Evolutionary conservation across 2,329 filamentous ascomycete species (phyloP).

Genomic region (Canariomyces notabilis): DNA sequence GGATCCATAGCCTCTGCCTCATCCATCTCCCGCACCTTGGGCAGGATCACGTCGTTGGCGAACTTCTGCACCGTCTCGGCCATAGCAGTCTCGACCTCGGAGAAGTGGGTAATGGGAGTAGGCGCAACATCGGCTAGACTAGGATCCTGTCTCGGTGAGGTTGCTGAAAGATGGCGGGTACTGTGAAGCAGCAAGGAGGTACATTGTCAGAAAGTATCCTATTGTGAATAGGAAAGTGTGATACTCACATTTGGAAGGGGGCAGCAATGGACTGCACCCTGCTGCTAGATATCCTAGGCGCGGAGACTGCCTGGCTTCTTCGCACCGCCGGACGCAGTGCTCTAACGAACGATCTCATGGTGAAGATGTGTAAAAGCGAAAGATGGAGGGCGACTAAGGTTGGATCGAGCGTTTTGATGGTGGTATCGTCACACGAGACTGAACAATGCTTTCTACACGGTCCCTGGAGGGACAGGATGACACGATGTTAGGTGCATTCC

Average conservation of each 20-base stretch:
- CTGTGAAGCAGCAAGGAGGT: slow-evolving; percentile 22
- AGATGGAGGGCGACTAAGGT: neutral
- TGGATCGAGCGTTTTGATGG: slow-evolving; percentile 1
- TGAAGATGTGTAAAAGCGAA: slow-evolving; percentile 11
- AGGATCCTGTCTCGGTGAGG: slow-evolving; percentile 47
- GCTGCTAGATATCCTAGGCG: slow-evolving; percentile 29
- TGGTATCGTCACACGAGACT: too few relatives aligned
- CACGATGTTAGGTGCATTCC: slow-evolving; percentile 8
- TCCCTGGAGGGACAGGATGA: neutral
- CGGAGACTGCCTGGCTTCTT: slow-evolving; percentile 35
- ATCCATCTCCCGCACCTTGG: slow-evolving; percentile 94
- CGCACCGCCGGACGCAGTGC: slow-evolving; percentile 48
- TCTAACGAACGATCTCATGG: slow-evolving; percentile 47
- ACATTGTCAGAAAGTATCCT: neutral
- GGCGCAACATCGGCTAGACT: slow-evolving; percentile 76
- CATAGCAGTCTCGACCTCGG: slow-evolving; percentile 86
- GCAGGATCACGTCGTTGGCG: slow-evolving; percentile 79
- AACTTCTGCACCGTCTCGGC: slow-evolving; percentile 87
- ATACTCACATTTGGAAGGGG: slow-evolving; percentile 24
- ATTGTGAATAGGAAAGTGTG: neutral
- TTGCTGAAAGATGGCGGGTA: slow-evolving; percentile 56
- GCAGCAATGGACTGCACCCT: slow-evolving; percentile 29
- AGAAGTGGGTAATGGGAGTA: slow-evolving; percentile 88
- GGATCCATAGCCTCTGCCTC: slow-evolving; percentile 94
- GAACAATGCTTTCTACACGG: neutral